Percentiles rank a stretch among this genome's conserved stretches.
Conservation (phyloP, 164 flowering plant species). For the Vitis vinifera region DNA sequence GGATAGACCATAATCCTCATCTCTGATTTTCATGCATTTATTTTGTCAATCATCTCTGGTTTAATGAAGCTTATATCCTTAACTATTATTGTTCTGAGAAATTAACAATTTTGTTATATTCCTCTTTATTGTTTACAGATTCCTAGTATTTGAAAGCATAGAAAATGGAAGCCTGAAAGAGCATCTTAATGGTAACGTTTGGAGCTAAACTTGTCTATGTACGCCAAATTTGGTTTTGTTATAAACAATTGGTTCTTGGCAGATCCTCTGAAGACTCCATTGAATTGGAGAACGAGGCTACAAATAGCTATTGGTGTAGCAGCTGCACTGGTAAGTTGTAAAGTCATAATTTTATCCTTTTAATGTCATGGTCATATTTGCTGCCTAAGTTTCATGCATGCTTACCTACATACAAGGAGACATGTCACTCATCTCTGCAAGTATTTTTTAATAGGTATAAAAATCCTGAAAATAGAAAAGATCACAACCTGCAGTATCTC, state of each 20-base stretch:
- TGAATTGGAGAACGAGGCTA: slow-evolving; percentile 77
- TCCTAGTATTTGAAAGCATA: slow-evolving; percentile 66
- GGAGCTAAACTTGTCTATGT: background rate
- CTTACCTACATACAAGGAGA: background rate
- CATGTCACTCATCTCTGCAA: background rate
- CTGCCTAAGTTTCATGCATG: background rate
- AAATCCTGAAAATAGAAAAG: too few species aligned
- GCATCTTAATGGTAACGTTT: slow-evolving; percentile 65
- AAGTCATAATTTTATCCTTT: background rate
- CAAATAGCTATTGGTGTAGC: slow-evolving; percentile 78
- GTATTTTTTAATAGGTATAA: background rate
- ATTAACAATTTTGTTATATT: background rate
- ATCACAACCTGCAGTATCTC: background rate
- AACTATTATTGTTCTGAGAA: background rate
- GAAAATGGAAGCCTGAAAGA: slow-evolving; percentile 83
- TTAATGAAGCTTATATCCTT: background rate
- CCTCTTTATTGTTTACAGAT: slow-evolving; percentile 38
- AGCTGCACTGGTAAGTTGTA: slow-evolving; percentile 69
- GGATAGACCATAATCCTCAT: too few species aligned
- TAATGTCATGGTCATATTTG: background rate
- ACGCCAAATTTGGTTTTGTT: background rate
- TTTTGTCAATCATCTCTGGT: background rate
- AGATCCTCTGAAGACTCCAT: slow-evolving; percentile 90
- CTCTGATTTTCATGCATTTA: background rate
- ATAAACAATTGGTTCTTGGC: slow-evolving; percentile 17